Conservation (phyloP, 495 filamentous ascomycete genomes). For the Pseudevernia furfuracea region DNA sequence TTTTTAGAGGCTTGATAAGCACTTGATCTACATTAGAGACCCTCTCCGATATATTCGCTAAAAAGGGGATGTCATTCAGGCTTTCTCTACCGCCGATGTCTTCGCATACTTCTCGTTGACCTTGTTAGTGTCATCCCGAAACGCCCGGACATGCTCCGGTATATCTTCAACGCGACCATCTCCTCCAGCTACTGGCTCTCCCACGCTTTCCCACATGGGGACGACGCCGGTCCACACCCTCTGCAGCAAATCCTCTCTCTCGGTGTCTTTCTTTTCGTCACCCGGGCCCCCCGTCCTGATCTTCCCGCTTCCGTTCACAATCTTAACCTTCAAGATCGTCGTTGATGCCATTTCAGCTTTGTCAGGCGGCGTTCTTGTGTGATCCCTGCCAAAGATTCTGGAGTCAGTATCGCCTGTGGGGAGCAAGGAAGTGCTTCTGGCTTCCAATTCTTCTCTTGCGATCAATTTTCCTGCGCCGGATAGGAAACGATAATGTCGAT, state of each 20-base stretch:
- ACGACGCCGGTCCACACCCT: slow-evolving; percentile 80
- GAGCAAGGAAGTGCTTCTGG: neutral
- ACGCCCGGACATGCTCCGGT: slow-evolving; percentile 58
- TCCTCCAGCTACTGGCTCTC: slow-evolving; percentile 58
- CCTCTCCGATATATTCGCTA: neutral
- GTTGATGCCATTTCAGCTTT: slow-evolving; percentile 71
- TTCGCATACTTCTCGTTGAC: slow-evolving; percentile 46
- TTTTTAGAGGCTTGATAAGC: neutral
- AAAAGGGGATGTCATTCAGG: neutral
- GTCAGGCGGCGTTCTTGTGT: slow-evolving; percentile 65
- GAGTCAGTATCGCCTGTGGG: neutral
- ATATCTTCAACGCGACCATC: slow-evolving; percentile 52
- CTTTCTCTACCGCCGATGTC: slow-evolving; percentile 36
- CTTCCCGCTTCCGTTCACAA: slow-evolving; percentile 73
- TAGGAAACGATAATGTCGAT: neutral
- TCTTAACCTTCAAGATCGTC: slow-evolving; percentile 58
- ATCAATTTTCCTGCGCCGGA: neutral
- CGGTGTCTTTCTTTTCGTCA: slow-evolving; percentile 64
- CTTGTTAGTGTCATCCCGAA: slow-evolving; percentile 47
- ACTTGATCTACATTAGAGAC: neutral
- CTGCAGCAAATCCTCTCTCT: slow-evolving; percentile 49
- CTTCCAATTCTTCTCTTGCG: neutral
- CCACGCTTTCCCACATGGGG: slow-evolving; percentile 58
- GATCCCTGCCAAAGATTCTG: slow-evolving; percentile 27
- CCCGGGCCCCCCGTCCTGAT: slow-evolving; percentile 57